Conservation (phyloP, 441 rosid genomes). For the Daphne laureola region DNA sequence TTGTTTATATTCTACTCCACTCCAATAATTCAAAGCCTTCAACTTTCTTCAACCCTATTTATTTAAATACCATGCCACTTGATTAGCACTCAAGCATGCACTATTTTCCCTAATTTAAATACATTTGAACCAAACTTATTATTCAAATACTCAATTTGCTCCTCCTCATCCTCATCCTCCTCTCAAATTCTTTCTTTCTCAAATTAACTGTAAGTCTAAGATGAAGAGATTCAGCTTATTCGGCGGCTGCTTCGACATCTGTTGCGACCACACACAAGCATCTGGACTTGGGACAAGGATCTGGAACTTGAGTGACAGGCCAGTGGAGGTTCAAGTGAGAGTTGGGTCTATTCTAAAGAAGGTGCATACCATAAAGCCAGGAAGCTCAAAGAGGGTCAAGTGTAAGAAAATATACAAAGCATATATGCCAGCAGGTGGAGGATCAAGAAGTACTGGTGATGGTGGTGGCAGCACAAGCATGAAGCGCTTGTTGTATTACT, state of each 20-base stretch:
- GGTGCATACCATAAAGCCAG: conserved; percentile 78
- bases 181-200: no score
- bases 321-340: conserved; percentile 71
- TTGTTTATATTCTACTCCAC: conserved; percentile 16
- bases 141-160: no score
- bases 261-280: conserved; percentile 53
- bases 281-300: conserved; percentile 59
- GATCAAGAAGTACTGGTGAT: no score
- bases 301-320: conserved; percentile 71
- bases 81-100: no score
- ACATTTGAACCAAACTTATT: no score
- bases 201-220: conserved; percentile 13
- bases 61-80: no score
- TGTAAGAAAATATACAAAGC: conserved; percentile 76
- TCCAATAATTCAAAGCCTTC: conserved; percentile 16
- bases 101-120: no score
- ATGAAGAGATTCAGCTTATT: conserved; percentile 41
- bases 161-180: no score
- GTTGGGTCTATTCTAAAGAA: conserved; percentile 77
- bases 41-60: conserved; percentile 1
- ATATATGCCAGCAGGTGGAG: conserved; percentile 39
- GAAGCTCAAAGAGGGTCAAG: conserved; percentile 63
- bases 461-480: conserved; percentile 18
- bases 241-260: conserved; percentile 70
- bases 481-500: conserved; percentile 60